These are phyloP conservation scores for Fusarium sp. DNA, from an alignment of 2,329 filamentous ascomycete genomes.

Conservation along the genomic window DNA sequence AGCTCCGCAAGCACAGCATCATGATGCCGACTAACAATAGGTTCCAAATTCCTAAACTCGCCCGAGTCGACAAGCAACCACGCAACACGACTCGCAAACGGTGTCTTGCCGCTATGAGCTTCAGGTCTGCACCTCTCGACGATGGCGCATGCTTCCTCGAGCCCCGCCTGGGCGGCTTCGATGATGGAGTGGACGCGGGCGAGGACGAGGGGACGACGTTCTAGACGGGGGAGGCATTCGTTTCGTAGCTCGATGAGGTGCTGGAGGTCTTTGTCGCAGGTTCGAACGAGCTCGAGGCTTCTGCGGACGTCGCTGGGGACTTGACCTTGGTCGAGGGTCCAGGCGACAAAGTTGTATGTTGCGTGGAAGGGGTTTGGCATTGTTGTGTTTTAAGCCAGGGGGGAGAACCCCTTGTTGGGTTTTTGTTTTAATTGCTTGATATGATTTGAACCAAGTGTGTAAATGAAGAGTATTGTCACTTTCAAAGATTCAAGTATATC, in stretches of 20 bases:
- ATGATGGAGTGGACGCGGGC: slow-evolving; percentile 47
- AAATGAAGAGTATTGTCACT: not conserved
- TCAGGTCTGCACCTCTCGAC: slow-evolving; percentile 47
- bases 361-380: slow-evolving; percentile 29
- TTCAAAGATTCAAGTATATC: not conserved
- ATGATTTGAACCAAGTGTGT: not conserved
- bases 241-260: slow-evolving; percentile 49
- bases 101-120: slow-evolving; percentile 28
- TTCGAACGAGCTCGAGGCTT: slow-evolving; percentile 48
- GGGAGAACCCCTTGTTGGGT: not conserved
- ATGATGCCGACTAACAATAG: slow-evolving; percentile 45
- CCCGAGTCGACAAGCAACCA: slow-evolving; percentile 43
- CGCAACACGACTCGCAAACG: slow-evolving; percentile 35
- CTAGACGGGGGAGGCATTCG: slow-evolving; percentile 41
- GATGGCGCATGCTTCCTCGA: slow-evolving; percentile 45
- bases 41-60: slow-evolving; percentile 44
- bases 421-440: not conserved
- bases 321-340: slow-evolving; percentile 39
- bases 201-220: slow-evolving; percentile 41
- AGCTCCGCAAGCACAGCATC: slow-evolving; percentile 46
- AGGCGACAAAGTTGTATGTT: slow-evolving; percentile 29
- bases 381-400: not conserved
- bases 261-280: slow-evolving; percentile 48
- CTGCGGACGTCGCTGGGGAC: slow-evolving; percentile 44
- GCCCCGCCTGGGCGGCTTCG: slow-evolving; percentile 40